phyloP scores from a whole-genome alignment of 768 basidiomycete genomes.

The Cystofilobasidium bisporidii region DNA sequence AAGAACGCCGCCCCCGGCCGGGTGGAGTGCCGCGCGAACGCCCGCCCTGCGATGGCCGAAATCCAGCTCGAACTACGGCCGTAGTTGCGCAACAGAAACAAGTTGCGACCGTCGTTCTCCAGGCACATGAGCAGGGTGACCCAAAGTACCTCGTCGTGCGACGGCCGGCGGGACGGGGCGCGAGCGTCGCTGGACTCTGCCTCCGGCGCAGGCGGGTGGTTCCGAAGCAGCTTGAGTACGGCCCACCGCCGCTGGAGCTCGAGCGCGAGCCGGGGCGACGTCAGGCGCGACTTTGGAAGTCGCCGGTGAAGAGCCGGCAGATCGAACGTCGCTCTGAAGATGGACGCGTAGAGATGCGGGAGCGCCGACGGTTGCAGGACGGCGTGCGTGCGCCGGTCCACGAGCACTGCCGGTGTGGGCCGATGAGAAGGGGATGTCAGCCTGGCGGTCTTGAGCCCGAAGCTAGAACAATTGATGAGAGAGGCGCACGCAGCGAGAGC shows the following conservation, averaged over 20 bases:
- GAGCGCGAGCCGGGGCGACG: conserved; percentile 25
- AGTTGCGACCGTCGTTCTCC: conserved; percentile 40
- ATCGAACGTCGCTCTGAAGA: conserved; percentile 64
- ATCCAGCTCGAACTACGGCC: conserved; percentile 26
- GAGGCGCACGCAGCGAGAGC: background rate
- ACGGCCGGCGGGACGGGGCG: background rate
- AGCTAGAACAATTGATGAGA: no score
- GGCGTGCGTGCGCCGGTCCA: background rate
- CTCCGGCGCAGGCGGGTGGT: background rate
- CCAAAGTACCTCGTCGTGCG: conserved; percentile 35
- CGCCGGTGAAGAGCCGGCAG: conserved; percentile 47
- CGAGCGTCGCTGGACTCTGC: background rate
- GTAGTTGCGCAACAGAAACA: conserved; percentile 34
- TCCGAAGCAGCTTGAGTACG: conserved; percentile 30
- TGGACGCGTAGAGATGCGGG: conserved; percentile 60
- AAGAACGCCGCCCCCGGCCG: conserved; percentile 31
- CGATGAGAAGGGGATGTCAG: no score
- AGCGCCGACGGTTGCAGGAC: conserved; percentile 41
- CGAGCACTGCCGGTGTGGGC: background rate
- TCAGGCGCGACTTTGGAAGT: conserved; percentile 34
- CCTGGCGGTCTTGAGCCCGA: no score
- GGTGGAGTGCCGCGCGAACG: conserved; percentile 26
- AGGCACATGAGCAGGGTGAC: conserved; percentile 37
- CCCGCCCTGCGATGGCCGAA: background rate
- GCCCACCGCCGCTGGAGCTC: conserved; percentile 34